These are phyloP conservation scores for Aspergillus fumigatiaffinis DNA, from an alignment of 2,329 filamentous ascomycete genomes.

Conservation along the genomic window DNA sequence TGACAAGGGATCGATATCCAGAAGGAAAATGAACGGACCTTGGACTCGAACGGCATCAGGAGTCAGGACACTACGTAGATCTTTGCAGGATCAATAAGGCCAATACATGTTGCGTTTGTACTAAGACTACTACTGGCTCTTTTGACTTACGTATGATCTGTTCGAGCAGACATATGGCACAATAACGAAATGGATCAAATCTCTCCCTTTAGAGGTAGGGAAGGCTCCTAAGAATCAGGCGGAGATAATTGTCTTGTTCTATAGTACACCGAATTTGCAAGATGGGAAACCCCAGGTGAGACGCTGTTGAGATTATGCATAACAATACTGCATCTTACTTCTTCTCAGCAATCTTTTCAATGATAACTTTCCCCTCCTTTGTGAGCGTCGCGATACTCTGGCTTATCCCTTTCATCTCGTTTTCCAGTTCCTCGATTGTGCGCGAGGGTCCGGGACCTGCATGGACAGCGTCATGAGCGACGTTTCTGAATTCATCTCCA, in stretches of 20 bases:
- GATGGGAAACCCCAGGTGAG: neutral
- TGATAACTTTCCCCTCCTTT: constrained; percentile 62
- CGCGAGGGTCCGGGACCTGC: constrained; percentile 23
- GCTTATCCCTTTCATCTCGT: constrained; percentile 28
- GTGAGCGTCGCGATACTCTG: constrained; percentile 52
- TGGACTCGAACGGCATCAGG: neutral
- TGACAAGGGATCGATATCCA: neutral
- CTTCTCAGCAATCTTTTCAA: constrained; percentile 42
- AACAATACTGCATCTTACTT: constrained; percentile 11
- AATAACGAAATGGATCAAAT: neutral
- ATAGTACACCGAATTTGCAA: neutral
- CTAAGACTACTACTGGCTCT: neutral
- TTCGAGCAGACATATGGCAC: neutral
- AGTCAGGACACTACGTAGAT: too few relatives aligned
- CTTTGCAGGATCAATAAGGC: neutral
- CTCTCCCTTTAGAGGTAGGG: neutral
- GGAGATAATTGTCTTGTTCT: neutral
- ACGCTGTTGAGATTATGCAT: constrained; percentile 6
- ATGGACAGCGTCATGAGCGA: constrained; percentile 20
- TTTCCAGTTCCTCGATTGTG: constrained; percentile 25
- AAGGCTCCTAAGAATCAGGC: neutral
- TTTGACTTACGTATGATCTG: neutral
- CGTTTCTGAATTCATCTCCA: constrained; percentile 16
- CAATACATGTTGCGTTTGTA: neutral
- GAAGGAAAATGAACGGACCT: neutral